Evolutionary conservation across 1,284 basidiomycete genomes (phyloP).

Genomic region (Ceratobasidium sp.): DNA sequence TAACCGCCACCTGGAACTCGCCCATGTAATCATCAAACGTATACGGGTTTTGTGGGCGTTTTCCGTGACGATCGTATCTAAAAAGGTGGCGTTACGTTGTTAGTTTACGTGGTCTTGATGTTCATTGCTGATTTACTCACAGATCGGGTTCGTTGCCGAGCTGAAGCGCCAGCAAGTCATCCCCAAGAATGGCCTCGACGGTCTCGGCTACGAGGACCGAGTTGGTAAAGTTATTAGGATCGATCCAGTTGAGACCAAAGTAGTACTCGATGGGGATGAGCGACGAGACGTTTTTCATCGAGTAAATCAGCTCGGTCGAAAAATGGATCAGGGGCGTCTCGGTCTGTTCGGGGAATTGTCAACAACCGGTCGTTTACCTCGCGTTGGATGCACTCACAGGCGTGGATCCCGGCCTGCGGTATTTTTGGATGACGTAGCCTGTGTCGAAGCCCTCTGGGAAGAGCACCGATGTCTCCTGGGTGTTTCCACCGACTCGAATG

Average conservation of each 20-base stretch:
- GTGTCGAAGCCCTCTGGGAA: slow-evolving; percentile 61
- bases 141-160: slow-evolving; percentile 77
- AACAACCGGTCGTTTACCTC: slow-evolving; percentile 52
- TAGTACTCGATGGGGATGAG: slow-evolving; percentile 56
- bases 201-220: slow-evolving; percentile 69
- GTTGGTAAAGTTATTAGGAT: slow-evolving; percentile 59
- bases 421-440: slow-evolving; percentile 66
- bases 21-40: slow-evolving; percentile 62
- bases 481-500: slow-evolving; percentile 82
- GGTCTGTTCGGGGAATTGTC: slow-evolving; percentile 56
- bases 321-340: slow-evolving; percentile 60
- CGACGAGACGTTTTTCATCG: slow-evolving; percentile 57
- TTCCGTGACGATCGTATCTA: slow-evolving; percentile 51
- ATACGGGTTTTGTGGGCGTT: slow-evolving; percentile 57
- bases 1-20: slow-evolving; percentile 65
- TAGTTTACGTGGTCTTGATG: slow-evolving; percentile 53
- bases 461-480: slow-evolving; percentile 73
- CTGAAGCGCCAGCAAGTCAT: slow-evolving; percentile 68
- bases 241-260: slow-evolving; percentile 58
- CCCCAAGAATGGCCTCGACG: slow-evolving; percentile 68
- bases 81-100: slow-evolving; percentile 51
- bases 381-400: slow-evolving; percentile 54
- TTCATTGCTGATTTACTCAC: slow-evolving; percentile 59
- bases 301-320: slow-evolving; percentile 57
- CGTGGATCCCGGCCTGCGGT: slow-evolving; percentile 25